phyloP scores from a whole-genome alignment of 2,329 filamentous ascomycete genomes.

The Neonectria sp. region DNA sequence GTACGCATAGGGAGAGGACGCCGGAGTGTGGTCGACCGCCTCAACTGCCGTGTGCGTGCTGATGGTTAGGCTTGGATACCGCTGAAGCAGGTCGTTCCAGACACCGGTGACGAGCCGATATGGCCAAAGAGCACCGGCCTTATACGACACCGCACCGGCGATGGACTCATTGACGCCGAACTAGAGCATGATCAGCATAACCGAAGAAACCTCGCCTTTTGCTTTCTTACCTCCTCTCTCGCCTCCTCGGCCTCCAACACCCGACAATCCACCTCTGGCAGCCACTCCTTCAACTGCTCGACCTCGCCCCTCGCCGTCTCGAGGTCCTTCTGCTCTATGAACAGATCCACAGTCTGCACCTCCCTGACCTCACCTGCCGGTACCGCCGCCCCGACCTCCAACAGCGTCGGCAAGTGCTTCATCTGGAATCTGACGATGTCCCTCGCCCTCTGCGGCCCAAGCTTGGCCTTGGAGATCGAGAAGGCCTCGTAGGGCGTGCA shows the following conservation, averaged over 20 bases:
- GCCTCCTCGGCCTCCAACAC: slow-evolving; percentile 55
- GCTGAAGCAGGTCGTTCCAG: slow-evolving; percentile 58
- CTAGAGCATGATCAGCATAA: slow-evolving; percentile 29
- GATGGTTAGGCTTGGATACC: slow-evolving; percentile 54
- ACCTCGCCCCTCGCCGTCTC: slow-evolving; percentile 51
- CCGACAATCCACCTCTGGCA: slow-evolving; percentile 58
- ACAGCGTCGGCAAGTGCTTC: slow-evolving; percentile 57
- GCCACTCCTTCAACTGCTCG: slow-evolving; percentile 51
- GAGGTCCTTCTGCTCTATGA: slow-evolving; percentile 55
- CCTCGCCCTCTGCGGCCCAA: slow-evolving; percentile 56
- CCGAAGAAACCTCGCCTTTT: neutral
- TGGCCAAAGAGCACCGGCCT: slow-evolving; percentile 66
- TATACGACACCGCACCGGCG: slow-evolving; percentile 60
- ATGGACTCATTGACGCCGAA: slow-evolving; percentile 56
- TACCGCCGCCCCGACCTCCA: slow-evolving; percentile 56
- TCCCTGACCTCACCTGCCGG: slow-evolving; percentile 58
- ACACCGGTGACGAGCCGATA: slow-evolving; percentile 64
- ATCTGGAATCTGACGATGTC: slow-evolving; percentile 61
- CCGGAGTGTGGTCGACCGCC: slow-evolving; percentile 40
- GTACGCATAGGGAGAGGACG: slow-evolving; percentile 51
- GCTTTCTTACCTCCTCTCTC: slow-evolving; percentile 46
- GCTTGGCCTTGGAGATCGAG: slow-evolving; percentile 46
- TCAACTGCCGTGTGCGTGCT: slow-evolving; percentile 57
- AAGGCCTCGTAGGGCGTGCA: slow-evolving; percentile 60
- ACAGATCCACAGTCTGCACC: slow-evolving; percentile 65